phyloP scores from a whole-genome alignment of 108 stramenopile species.

The Seminavis robusta region DNA sequence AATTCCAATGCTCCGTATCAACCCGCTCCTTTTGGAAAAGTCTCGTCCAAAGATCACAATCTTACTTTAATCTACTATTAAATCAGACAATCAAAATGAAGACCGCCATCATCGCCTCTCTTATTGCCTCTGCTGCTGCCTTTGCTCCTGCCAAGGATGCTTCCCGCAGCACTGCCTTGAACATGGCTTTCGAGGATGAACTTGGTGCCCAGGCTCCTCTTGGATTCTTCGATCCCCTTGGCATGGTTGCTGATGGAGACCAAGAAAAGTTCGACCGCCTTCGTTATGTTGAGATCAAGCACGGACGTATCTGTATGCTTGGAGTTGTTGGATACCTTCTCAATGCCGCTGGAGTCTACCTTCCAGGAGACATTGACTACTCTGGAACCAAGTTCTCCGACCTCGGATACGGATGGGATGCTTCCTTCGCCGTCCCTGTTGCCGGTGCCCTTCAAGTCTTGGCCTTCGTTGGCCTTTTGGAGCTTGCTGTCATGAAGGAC shows the following conservation, averaged over 20 bases:
- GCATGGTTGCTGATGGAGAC: slow-evolving; percentile 42
- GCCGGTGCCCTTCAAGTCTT: slow-evolving; percentile 42
- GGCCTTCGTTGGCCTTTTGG: slow-evolving; percentile 32
- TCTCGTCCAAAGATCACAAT: no score
- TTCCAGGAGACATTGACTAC: slow-evolving; percentile 37
- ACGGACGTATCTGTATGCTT: slow-evolving; percentile 75
- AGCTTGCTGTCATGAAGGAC: slow-evolving; percentile 37
- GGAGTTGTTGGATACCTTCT: slow-evolving; percentile 45
- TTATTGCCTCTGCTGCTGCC: slow-evolving; percentile 57
- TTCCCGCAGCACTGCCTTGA: no score
- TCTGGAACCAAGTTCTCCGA: slow-evolving; percentile 37
- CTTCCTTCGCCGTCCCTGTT: slow-evolving; percentile 27
- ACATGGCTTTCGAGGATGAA: slow-evolving; percentile 77
- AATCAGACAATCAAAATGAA: no score
- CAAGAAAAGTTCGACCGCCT: slow-evolving; percentile 53
- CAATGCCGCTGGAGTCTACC: slow-evolving; percentile 28
- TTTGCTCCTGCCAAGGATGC: slow-evolving; percentile 63
- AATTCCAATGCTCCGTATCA: no score
- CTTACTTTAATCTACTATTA: no score
- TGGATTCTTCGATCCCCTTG: slow-evolving; percentile 83
- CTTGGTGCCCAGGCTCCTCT: slow-evolving; percentile 86
- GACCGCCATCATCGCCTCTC: slow-evolving; percentile 53
- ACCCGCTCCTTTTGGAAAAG: no score
- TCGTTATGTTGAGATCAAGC: slow-evolving; percentile 66
- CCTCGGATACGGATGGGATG: slow-evolving; percentile 26